Evolutionary conservation across 495 filamentous ascomycete species (phyloP), one percentile per base, ranked within the genome.

Genomic region (Corynascus novoguineensis): DNA sequence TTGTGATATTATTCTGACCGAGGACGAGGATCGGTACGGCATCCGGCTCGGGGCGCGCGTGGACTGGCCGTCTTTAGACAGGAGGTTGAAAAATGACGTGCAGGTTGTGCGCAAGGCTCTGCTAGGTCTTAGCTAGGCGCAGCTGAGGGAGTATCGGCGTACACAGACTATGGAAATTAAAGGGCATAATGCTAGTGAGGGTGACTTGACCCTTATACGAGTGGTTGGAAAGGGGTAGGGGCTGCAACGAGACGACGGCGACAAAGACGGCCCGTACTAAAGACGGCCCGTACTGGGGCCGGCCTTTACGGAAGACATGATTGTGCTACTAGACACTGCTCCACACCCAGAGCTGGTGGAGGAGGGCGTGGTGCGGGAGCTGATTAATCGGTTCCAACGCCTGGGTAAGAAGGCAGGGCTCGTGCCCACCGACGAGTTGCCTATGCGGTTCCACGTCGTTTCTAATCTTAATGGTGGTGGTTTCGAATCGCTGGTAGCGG

Each of bases 31-130:
- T 28, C 86, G 86, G 66, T 95, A 95, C 73, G 83, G 87, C 48
- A 87, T 96, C 22, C 83, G 88, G 62, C 92, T 93, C 71, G 86
- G 83, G 55, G 86, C 86, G 25, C 75, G 76, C 28, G 91, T 88
- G n/a, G 91, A 97, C 72, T 95, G 90, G 87, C 85, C 90, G 7
- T 86, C 83, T 0, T 78, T 97, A 29, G 91, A 92, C 44, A 95
- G 92, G 80, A 96, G 92, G 72, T 76, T 96, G 41, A 92, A 87
- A 76, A 95, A 91, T 72, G 90, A 90, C 60, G 84, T 83, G 17
- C 81, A 85, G 61, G 88, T 83, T 68, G 88, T 97, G 41, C 88
- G 88, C 71, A 90, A 89, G 64, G 89, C 86, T 15, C 73, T 97
- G 48, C 90, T 90, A 24, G 73, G 71, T 32, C 72, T 97, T 40